Conservation (phyloP, 2,329 filamentous ascomycete genomes). For the Teratosphaeria destructans region DNA sequence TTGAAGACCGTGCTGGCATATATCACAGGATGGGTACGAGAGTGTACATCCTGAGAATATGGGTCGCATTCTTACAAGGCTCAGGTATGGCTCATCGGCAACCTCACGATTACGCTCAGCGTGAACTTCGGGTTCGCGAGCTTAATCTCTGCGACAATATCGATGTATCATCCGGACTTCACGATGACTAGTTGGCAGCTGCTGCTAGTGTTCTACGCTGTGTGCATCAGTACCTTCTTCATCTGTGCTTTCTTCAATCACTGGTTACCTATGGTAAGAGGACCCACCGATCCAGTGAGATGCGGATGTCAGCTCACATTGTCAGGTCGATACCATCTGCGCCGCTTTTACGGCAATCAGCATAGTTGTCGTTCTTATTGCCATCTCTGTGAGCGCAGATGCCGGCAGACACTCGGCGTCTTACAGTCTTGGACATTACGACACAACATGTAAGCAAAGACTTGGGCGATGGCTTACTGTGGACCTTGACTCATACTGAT, state of each 20-base stretch:
- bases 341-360: conserved; percentile 46
- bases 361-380: conserved; percentile 48
- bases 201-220: conserved; percentile 59
- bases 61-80: neutral
- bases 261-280: conserved; percentile 46
- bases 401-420: conserved; percentile 42
- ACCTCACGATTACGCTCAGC: conserved; percentile 45
- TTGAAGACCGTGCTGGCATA: conserved; percentile 45
- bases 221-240: conserved; percentile 54
- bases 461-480: neutral
- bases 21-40: conserved; percentile 59
- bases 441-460: conserved; percentile 27
- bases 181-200: conserved; percentile 52
- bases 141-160: conserved; percentile 38
- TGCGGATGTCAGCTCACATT: neutral
- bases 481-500: neutral
- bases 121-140: conserved; percentile 61
- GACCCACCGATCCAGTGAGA: neutral
- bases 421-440: conserved; percentile 47
- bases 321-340: conserved; percentile 45
- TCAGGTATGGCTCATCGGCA: neutral
- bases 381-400: conserved; percentile 44
- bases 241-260: conserved; percentile 59
- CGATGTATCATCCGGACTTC: conserved; percentile 46
- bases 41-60: neutral